Evolutionary conservation across 306 rosid genomes (phyloP).

Genomic region (Vigna nakashimae): DNA sequence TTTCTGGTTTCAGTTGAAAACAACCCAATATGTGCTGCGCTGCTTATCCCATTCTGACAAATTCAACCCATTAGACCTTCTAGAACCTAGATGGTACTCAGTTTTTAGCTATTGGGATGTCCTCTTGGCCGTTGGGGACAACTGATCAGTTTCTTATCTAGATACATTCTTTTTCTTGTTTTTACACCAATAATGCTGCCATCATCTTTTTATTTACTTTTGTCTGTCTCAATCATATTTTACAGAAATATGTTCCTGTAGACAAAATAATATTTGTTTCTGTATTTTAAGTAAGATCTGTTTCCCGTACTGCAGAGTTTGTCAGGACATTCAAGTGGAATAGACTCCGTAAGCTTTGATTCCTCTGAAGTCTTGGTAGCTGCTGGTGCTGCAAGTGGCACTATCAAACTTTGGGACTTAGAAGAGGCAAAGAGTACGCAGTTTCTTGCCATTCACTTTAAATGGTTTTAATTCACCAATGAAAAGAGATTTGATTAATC

Average conservation of each 20-base stretch:
- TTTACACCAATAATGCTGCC: not conserved
- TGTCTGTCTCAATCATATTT: not conserved
- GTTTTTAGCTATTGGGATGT: no score
- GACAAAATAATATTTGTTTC: no score
- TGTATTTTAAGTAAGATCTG: conserved; percentile 37
- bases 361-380: conserved; percentile 96
- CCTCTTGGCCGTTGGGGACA: no score
- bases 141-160: no score
- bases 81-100: no score
- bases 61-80: no score
- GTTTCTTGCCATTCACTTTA: conserved; percentile 46
- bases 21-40: no score
- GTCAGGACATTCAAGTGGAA: conserved; percentile 98
- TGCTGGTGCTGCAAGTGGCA: conserved; percentile 99
- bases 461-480: conserved; percentile 7
- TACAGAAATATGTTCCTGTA: not conserved
- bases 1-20: no score
- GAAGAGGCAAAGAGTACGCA: conserved; percentile 97
- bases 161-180: not conserved
- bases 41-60: no score
- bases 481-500: conserved; percentile 20
- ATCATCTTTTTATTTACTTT: conserved; percentile 16
- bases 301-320: conserved; percentile 75
- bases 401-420: conserved; percentile 98
- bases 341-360: conserved; percentile 97